Base-by-base conservation (phyloP, 2,329 filamentous ascomycete genomes). In the Penicillium sumatraense region DNA sequence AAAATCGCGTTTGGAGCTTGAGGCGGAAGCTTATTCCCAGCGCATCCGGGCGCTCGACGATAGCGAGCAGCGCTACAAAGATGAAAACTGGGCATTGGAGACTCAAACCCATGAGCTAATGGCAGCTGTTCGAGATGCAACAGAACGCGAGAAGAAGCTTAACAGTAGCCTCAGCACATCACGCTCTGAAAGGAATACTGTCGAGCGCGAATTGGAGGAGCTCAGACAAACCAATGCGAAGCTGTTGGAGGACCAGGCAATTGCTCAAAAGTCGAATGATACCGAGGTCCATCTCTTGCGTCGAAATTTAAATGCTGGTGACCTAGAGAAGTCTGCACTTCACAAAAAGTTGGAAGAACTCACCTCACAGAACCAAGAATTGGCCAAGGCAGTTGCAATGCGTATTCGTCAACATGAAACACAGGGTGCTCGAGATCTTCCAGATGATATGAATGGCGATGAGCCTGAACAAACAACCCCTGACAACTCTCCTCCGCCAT, bases 21-120 rank as follows among this genome's bases (percentile, higher is more conserved):
- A 97, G 62, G 84, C 87, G 0, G 89, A 96, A 71, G 86, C 84
- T 3, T 85, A 96, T 60, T 84, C 89, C 50, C 90, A 96, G 72
- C 86, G 92, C 29, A 80, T 98, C 61, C 89, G 90, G 69, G 84
- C 85, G 6, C 80, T 97, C 36, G 93, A 97, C 65, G 95, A 99
- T 75, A 96, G 90, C 71, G 95, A 99, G 73, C 89, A 96, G 68
- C 88, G 91, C 49, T 96, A 96, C 78, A 98, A 97, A 76, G 95
- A 99, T 69, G 95, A 98, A 74, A 99, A 98, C 72, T 99, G 95
- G 95, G 93, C 90, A 60, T 83, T 99, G 33, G 95, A 99, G 74
- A 96, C 93, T 0, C 90, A 92, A 66, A 83, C 96, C 20, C 95
- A 96, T 67, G 93, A 98, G 60, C 80, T 93, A 38, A 83, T 89